A percentile compares a stretch with the other conserved stretches of the same genome.
phyloP scores from a whole-genome alignment of 441 rosid genomes.

The Adansonia grandidieri region DNA sequence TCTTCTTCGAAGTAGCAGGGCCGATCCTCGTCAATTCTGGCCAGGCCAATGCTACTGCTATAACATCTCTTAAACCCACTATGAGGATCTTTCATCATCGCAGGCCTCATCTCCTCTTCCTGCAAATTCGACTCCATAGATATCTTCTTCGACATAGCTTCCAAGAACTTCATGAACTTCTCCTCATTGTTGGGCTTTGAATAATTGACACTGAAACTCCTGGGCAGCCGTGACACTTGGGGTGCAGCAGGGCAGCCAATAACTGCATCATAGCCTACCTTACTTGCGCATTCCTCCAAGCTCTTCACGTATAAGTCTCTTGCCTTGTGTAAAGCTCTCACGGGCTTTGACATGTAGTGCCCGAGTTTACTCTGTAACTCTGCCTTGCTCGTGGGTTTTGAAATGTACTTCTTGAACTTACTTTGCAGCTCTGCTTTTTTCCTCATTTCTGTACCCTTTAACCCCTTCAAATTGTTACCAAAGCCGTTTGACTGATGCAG shows the following conservation, averaged over 20 bases:
- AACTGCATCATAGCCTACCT: constrained; percentile 23
- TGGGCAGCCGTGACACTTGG: constrained; percentile 30
- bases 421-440: background rate
- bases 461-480: background rate
- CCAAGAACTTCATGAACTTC: constrained; percentile 32
- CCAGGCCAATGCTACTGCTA: constrained; percentile 45
- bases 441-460: background rate
- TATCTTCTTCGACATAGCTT: background rate
- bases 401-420: constrained; percentile 5
- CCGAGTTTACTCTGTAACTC: constrained; percentile 35
- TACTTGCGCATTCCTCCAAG: constrained; percentile 37
- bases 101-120: background rate
- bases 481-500: background rate
- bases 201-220: constrained; percentile 34
- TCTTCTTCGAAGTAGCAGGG: constrained; percentile 45
- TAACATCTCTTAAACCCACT: constrained; percentile 36
- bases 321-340: constrained; percentile 37
- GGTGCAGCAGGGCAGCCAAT: constrained; percentile 19
- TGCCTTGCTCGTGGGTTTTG: constrained; percentile 32
- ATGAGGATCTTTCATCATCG: background rate
- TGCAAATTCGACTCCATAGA: background rate
- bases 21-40: constrained; percentile 49
- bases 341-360: constrained; percentile 34
- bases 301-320: constrained; percentile 40
- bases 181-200: constrained; percentile 21